These are phyloP conservation scores for Maudiozyma saulgeensis DNA, from an alignment of 805 yeast species.

Conservation along the genomic window DNA sequence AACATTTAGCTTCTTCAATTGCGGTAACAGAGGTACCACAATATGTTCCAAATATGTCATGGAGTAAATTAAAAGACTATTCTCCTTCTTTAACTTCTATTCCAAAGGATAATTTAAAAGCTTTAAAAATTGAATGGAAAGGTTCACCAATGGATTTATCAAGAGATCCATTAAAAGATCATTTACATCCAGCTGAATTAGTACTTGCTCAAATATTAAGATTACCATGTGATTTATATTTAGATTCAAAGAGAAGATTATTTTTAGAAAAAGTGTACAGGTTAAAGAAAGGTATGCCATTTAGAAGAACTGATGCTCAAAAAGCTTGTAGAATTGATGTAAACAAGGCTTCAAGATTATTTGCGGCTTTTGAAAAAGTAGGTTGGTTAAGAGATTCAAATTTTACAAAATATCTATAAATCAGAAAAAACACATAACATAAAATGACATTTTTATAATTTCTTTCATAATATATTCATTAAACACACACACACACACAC, in stretches of 20 bases:
- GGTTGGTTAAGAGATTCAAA: conserved; percentile 83
- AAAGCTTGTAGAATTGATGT: conserved; percentile 96
- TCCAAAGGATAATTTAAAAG: conserved; percentile 54
- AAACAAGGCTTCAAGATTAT: conserved; percentile 85
- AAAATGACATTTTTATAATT: background rate
- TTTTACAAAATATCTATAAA: conserved; percentile 36
- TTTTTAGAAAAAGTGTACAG: conserved; percentile 84
- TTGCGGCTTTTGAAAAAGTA: conserved; percentile 80
- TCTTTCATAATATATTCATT: no score
- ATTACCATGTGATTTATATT: conserved; percentile 76
- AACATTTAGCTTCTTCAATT: conserved; percentile 23
- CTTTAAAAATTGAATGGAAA: conserved; percentile 90
- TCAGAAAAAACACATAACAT: background rate
- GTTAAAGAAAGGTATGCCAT: conserved; percentile 57
- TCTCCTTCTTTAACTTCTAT: conserved; percentile 62
- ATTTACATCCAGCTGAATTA: conserved; percentile 87
- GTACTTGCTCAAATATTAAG: conserved; percentile 80
- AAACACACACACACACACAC: no score
- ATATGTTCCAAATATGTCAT: conserved; percentile 41
- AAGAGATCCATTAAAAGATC: conserved; percentile 58
- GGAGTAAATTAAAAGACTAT: conserved; percentile 70
- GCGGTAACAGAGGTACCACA: conserved; percentile 25
- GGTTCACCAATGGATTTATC: conserved; percentile 93
- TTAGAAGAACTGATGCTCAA: conserved; percentile 95
- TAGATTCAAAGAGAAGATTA: conserved; percentile 72